Evolutionary conservation across 108 stramenopile species (phyloP), one percentile per base, ranked within the genome.

Genomic region (Pseudonitzschia multiseries): DNA sequence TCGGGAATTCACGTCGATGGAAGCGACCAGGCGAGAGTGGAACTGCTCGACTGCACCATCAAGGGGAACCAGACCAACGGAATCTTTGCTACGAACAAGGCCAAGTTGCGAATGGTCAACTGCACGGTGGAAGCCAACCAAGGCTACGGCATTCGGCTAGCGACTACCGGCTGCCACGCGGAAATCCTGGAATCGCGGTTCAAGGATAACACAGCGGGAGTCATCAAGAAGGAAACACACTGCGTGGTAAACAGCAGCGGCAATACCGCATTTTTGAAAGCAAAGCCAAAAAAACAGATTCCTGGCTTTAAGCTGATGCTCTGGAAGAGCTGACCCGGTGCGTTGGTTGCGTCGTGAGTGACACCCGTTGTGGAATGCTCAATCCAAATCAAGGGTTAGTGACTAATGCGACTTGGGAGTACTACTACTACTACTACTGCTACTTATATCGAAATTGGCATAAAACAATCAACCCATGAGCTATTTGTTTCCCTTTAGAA

Each of bases 191-290:
- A 74, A 21, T 61, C 71, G 22, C 32, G 50, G 14, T 79, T 73
- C 51, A 48, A 29, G 29, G 29, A 24, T 57, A 79, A 79, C 29
- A 32, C n/a, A 9, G 13, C 12, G 0, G 72, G 72, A 17, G 29
- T 79, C 0, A 53, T 79, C 14, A 21, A 64, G 27, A 77, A 64
- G 22, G 72, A 69, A 22, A 33, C 50, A 0, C 72, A 72, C 26
- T 73, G 72, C 61, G 68, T 33, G 27, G 32, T 69, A 8, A 46
- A 68, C 15, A 68, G 71, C 72, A 79, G 78, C 0, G 31, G 51
- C 13, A 79, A 79, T 31, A 59, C 33, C 4, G 72, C 72, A 12
- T 20, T 57, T 27, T 61, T 77, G 20, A 28, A 57, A 27, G 14
- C 27, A 5, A 31, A 31, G 27, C 61, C 63, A 0, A 42, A 22